phyloP scores from a whole-genome alignment of 1,139 yeast species.

The Magnusiomyces clavatus region DNA sequence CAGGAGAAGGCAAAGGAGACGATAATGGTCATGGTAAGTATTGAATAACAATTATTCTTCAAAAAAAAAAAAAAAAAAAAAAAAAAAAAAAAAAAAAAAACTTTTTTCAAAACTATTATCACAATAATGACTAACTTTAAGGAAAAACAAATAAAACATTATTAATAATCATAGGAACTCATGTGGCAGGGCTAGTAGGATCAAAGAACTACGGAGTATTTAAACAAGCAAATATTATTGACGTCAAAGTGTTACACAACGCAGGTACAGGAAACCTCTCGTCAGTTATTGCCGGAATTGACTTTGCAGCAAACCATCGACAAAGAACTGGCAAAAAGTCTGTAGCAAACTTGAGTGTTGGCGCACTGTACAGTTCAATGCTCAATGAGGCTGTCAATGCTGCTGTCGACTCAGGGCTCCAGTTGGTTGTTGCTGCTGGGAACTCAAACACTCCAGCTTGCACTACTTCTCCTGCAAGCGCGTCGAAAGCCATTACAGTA shows the following conservation, averaged over 20 bases:
- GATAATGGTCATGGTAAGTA: constrained; percentile 50
- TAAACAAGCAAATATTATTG: constrained; percentile 54
- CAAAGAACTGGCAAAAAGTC: constrained; percentile 41
- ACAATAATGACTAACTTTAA: not conserved
- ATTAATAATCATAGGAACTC: constrained; percentile 46
- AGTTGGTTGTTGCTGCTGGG: constrained; percentile 86
- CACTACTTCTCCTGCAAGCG: constrained; percentile 71
- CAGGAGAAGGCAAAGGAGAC: constrained; percentile 59
- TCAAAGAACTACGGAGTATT: constrained; percentile 75
- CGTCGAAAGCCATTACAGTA: constrained; percentile 66
- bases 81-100: too few relatives aligned
- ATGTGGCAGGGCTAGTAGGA: constrained; percentile 84
- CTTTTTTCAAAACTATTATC: too few relatives aligned
- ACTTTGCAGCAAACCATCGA: constrained; percentile 62
- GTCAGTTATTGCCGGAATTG: constrained; percentile 68
- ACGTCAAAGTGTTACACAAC: constrained; percentile 63
- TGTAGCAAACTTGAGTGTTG: constrained; percentile 72
- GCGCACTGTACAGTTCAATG: constrained; percentile 59
- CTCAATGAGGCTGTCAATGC: constrained; percentile 70
- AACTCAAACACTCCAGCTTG: constrained; percentile 77
- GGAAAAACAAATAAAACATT: too few relatives aligned
- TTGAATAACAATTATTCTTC: not conserved
- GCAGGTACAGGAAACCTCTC: constrained; percentile 57
- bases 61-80: not conserved
- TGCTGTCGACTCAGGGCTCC: constrained; percentile 63